These are phyloP conservation scores for Globisporangium irregulare DNA, from an alignment of 352 stramenopile genomes.

Conservation along the genomic window DNA sequence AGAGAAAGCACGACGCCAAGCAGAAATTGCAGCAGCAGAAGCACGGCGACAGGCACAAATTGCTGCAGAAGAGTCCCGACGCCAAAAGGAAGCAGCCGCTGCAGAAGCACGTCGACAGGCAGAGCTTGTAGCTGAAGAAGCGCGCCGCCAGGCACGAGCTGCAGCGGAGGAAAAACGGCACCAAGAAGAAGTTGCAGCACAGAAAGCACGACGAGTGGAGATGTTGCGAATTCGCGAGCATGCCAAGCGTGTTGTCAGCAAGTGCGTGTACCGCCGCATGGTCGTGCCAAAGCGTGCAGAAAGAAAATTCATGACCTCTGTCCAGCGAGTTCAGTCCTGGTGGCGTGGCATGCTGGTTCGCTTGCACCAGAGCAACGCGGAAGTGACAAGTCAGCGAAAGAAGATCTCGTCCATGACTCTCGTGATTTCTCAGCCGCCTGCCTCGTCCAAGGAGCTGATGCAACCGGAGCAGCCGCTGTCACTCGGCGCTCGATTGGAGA, in stretches of 20 bases:
- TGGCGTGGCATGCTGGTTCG: conserved; percentile 69
- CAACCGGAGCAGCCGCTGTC: conserved; percentile 43
- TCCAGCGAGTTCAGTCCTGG: conserved; percentile 57
- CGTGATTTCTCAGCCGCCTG: conserved; percentile 18
- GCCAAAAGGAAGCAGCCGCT: neutral
- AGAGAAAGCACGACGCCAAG: neutral
- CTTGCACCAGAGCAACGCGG: conserved; percentile 34
- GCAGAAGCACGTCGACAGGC: conserved; percentile 1
- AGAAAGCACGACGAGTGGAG: neutral
- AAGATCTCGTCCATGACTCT: conserved; percentile 57
- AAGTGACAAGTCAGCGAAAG: conserved; percentile 49
- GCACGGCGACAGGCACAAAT: neutral
- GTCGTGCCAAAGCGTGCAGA: conserved; percentile 13
- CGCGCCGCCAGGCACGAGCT: neutral
- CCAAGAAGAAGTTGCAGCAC: neutral
- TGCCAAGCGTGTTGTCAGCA: conserved; percentile 10
- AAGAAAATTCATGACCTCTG: conserved; percentile 12
- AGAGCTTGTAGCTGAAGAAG: neutral
- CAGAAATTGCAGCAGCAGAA: neutral
- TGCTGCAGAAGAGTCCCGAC: neutral
- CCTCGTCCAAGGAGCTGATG: conserved; percentile 15
- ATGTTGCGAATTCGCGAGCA: neutral
- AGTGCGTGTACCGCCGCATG: conserved; percentile 12
- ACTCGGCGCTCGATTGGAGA: conserved; percentile 55
- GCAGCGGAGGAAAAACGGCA: neutral